Evolutionary conservation across 1,139 yeast species (phyloP).

Genomic region (Taphrina confusa): DNA sequence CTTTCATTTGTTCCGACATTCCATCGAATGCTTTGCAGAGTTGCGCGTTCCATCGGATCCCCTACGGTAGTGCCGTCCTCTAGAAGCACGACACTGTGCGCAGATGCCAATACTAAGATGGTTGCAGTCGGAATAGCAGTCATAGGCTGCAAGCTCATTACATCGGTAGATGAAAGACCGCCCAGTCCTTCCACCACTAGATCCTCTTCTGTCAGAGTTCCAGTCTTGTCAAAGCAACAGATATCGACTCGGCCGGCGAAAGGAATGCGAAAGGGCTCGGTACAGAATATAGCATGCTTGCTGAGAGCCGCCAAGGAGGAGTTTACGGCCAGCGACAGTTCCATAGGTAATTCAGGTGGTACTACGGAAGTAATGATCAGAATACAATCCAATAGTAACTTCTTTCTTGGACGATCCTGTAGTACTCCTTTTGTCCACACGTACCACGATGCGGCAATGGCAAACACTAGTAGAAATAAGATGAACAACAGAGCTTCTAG

Average conservation of each 20-base stretch:
- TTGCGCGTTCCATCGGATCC: constrained; percentile 98
- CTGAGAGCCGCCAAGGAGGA: constrained; percentile 82
- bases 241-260: constrained; percentile 97
- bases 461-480: constrained; percentile 82
- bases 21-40: constrained; percentile 87
- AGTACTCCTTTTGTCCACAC: constrained; percentile 98
- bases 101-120: constrained; percentile 80
- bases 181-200: constrained; percentile 95
- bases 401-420: constrained; percentile 93
- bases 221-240: constrained; percentile 98
- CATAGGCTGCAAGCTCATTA: constrained; percentile 56
- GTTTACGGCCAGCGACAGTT: constrained; percentile 96
- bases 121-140: constrained; percentile 66
- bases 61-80: constrained; percentile 96
- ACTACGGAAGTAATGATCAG: constrained; percentile 95
- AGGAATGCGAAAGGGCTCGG: constrained; percentile 98
- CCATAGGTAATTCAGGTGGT: constrained; percentile 99
- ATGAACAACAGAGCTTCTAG: constrained; percentile 92
- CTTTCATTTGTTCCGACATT: constrained; percentile 71
- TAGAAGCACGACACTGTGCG: constrained; percentile 88
- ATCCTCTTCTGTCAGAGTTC: constrained; percentile 97
- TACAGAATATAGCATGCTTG: constrained; percentile 88
- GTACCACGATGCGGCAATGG: constrained; percentile 95
- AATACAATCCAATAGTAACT: constrained; percentile 90
- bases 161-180: constrained; percentile 57